Conservation (phyloP, 2,329 filamentous ascomycete genomes). For the Scedosporium boydii region DNA sequence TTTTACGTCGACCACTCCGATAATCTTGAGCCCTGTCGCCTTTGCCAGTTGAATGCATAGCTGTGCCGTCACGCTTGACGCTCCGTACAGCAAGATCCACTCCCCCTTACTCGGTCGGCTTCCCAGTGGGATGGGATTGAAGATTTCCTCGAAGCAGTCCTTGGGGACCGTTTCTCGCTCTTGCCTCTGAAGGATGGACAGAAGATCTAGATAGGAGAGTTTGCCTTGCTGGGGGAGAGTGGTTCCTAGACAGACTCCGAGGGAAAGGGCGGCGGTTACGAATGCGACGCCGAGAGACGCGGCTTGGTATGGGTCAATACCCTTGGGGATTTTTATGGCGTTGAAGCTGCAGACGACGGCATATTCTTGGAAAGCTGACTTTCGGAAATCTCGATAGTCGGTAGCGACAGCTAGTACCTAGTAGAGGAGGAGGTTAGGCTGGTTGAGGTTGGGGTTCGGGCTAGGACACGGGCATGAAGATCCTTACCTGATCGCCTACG, state of each 20-base stretch:
- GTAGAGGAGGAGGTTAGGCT: background rate
- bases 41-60: slow-evolving; percentile 59
- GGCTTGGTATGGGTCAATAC: slow-evolving; percentile 42
- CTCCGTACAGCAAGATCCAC: slow-evolving; percentile 6
- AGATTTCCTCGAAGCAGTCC: slow-evolving; percentile 4
- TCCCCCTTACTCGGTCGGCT: slow-evolving; percentile 2
- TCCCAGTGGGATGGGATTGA: background rate
- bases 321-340: slow-evolving; percentile 48
- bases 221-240: slow-evolving; percentile 37
- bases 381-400: slow-evolving; percentile 63
- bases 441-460: no score
- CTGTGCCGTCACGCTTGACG: slow-evolving; percentile 43
- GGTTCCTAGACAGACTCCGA: slow-evolving; percentile 62
- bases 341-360: slow-evolving; percentile 57
- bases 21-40: slow-evolving; percentile 53
- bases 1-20: slow-evolving; percentile 56
- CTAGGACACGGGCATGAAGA: background rate
- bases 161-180: background rate
- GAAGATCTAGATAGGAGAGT: background rate
- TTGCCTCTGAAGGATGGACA: background rate
- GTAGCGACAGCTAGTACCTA: slow-evolving; percentile 58
- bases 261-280: slow-evolving; percentile 55
- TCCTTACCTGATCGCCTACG: slow-evolving; percentile 37
- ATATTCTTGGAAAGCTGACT: slow-evolving; percentile 64
- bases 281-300: slow-evolving; percentile 62